phyloP scores from a whole-genome alignment of 192 early-diverging fungal genomes.

The Helicostylum pulchrum region DNA sequence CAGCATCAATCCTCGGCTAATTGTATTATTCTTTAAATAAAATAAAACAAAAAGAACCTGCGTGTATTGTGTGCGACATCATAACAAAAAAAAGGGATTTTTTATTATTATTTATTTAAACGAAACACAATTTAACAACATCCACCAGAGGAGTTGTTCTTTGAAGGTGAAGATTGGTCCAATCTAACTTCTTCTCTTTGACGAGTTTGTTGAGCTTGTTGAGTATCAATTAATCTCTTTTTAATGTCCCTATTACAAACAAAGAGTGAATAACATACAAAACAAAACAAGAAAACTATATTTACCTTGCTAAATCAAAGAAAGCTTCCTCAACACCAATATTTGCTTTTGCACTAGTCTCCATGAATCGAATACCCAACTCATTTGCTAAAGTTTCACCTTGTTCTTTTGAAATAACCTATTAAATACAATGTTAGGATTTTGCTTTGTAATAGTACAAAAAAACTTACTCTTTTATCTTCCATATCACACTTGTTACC shows the following conservation, averaged over 20 bases:
- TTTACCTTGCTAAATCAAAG: conserved; percentile 86
- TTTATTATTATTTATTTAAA: too few species aligned
- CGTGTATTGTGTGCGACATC: neutral
- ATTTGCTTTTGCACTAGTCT: conserved; percentile 98
- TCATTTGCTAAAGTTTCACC: conserved; percentile 92
- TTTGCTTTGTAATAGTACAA: neutral
- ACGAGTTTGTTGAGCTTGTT: conserved; percentile 45
- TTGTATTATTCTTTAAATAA: conserved; percentile 21
- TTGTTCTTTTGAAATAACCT: conserved; percentile 85
- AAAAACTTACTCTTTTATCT: conserved; percentile 71
- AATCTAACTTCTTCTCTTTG: conserved; percentile 34
- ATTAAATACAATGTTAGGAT: neutral
- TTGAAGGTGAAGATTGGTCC: conserved; percentile 17
- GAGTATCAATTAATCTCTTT: conserved; percentile 93
- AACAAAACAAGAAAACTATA: too few species aligned
- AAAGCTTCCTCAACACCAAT: conserved; percentile 97
- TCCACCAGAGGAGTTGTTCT: neutral
- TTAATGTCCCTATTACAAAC: conserved; percentile 86
- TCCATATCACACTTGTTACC: conserved; percentile 99
- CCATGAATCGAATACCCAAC: conserved; percentile 92
- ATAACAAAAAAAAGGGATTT: too few species aligned
- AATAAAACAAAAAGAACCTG: neutral
- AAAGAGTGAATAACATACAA: neutral
- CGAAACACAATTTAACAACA: neutral
- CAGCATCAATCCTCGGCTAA: conserved; percentile 3